Base-by-base conservation (phyloP, 441 rosid genomes). In the Jatropha podagrica region DNA sequence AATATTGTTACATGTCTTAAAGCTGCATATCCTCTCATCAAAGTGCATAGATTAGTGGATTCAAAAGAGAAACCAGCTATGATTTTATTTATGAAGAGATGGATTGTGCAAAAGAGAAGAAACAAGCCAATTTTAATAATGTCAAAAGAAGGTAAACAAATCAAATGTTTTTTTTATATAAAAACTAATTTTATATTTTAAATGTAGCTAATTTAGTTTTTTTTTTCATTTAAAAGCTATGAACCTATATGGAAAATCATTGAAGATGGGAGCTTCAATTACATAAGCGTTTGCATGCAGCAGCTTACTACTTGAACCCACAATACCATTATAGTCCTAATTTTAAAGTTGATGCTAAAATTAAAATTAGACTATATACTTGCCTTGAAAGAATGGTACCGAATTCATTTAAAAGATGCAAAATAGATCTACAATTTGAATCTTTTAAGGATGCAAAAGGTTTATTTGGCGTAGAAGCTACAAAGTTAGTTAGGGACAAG, bases 1-100 rank as follows among this genome's bases (percentile, higher is more conserved):
- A 58, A 71, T 40, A 38, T 42, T 42, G 4, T 1, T 1, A 46
- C 23, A 12, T 62, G 18, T 61, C n/a, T 49, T 5, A 26, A 49
- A n/a, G 60, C 46, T 44, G 41, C 48, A 2, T 27, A 5, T 58
- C 74, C 74, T 56, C 51, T 71, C 17, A 60, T 56, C 9, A 58
- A 71, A 41, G 74, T 58, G 11, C 65, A 41, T 18, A 23, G n/a
- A 8, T 18, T 58, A 14, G 41, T 42, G 5, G 56, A 71, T 71
- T n/a, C 12, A 0, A 55, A 59, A 0, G 41, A 59, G 38, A 58
- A 58, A 15, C 74, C 66, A 2, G 15, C 49, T 18, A 71, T 71
- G 65, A n/a, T 3, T 71, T 71, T 18, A 55, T 71, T n/a, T 71
- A 40, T 27, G n/a, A 55, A 38, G 74, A 20, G 41, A 42, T 71